A percentile compares a stretch with the other conserved stretches of the same genome.
phyloP scores from a whole-genome alignment of 345 rosid species.

The Citrus unshiu region DNA sequence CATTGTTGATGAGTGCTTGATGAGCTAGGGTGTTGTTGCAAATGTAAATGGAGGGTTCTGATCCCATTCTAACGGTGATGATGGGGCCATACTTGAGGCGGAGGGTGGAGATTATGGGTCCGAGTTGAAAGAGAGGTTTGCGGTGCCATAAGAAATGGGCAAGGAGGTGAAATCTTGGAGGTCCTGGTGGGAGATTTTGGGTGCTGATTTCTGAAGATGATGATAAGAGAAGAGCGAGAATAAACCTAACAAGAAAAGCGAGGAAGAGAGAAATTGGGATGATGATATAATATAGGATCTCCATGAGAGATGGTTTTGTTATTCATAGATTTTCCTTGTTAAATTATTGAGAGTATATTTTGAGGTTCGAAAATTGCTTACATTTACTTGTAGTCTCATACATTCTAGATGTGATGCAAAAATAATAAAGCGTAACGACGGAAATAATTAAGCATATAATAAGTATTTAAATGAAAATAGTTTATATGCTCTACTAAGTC shows the following conservation, averaged over 20 bases:
- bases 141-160: not conserved
- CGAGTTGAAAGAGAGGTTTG: not conserved
- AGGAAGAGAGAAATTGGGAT: not conserved
- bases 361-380: not conserved
- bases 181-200: conserved; percentile 6
- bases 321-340: no score
- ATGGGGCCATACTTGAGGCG: not conserved
- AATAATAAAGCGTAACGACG: no score
- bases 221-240: not conserved
- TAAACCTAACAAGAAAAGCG: not conserved
- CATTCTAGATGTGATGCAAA: no score
- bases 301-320: not conserved
- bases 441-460: no score
- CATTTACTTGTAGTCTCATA: no score
- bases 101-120: not conserved
- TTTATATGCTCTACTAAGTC: no score
- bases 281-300: not conserved
- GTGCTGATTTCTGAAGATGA: not conserved
- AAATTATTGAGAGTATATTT: no score
- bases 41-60: conserved; percentile 4
- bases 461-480: no score
- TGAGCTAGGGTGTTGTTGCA: conserved; percentile 4
- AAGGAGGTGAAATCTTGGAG: not conserved
- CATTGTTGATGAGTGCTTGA: conserved; percentile 11
- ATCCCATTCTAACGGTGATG: conserved; percentile 12